Evolutionary conservation across 139 green algal genomes (phyloP), one percentile per base, ranked within the genome.

Genomic region (Parachlorella kessleri): DNA sequence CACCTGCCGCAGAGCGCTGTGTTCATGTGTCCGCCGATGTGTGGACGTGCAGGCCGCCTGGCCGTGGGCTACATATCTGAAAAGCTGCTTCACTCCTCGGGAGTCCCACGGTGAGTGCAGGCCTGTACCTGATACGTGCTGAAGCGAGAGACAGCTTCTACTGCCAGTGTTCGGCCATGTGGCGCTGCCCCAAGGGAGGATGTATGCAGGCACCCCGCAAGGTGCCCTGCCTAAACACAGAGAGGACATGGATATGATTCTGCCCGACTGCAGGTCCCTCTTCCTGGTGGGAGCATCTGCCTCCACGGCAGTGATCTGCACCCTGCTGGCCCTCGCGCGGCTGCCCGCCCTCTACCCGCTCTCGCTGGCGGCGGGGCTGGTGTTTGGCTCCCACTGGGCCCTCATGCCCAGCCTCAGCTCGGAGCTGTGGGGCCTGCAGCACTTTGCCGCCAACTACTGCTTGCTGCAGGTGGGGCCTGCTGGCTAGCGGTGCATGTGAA

Each of bases 331-430:
- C n/a, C 84, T 81, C 48, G 66, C 74, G 3, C 35, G n/a, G 70
- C 24, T 83, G 39, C n/a, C 48, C 6, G 37, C 73, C 1, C 76
- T 96, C 21, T 88, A 90, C 71, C 28, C 72, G 5, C 79, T 92
- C 18, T 72, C 81, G 3, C 36, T 91, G n/a, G 42, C 91, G 30
- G 64, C 87, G 40, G 94, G 94, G 24, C 77, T 95, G 4, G 77
- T 79, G 0, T 97, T 97, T 84, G 94, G 94, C 8, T 85, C 79
- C 24, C 87, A 94, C 82, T 97, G 92, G 93, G 84, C 77, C 39
- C 78, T 97, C n/a, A 84, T 97, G 38, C 90, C 93, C 6, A 82
- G 89, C 24, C 87, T 94, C 14, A 81, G 88, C 3, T 84, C 72
- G 3, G 86, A 90, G 70, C 64, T 90, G 1, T 90, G 89, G 78